Conservation (phyloP, 371 early-diverging fungal genomes). For the Umbelopsis sp. region DNA sequence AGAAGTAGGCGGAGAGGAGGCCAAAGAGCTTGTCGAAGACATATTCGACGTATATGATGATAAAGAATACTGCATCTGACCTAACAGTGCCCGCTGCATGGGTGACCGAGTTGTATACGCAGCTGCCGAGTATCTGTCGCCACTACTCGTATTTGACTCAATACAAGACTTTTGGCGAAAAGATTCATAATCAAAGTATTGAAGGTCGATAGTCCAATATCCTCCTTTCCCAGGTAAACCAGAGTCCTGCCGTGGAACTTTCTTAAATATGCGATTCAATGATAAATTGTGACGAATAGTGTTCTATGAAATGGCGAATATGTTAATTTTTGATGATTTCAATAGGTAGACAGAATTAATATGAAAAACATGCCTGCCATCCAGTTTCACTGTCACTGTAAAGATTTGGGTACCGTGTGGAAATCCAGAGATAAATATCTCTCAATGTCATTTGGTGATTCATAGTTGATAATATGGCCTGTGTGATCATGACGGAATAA, state of each 20-base stretch:
- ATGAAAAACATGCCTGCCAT: conserved; percentile 56
- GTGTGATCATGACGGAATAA: conserved; percentile 74
- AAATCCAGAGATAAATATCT: conserved; percentile 76
- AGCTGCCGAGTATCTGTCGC: conserved; percentile 30
- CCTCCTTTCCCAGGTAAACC: conserved; percentile 58
- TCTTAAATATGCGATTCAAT: conserved; percentile 72
- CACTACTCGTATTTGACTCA: not conserved
- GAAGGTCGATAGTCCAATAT: conserved; percentile 64
- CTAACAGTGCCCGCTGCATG: conserved; percentile 8
- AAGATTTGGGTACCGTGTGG: conserved; percentile 64
- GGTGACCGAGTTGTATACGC: conserved; percentile 28
- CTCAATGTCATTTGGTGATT: conserved; percentile 64
- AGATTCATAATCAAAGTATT: conserved; percentile 18
- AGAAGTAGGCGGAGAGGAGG: conserved; percentile 11
- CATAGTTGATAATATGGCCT: conserved; percentile 64
- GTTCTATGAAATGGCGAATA: conserved; percentile 48
- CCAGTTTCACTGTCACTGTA: conserved; percentile 68
- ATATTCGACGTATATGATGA: not conserved
- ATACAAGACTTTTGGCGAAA: conserved; percentile 9
- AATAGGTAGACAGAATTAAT: not conserved
- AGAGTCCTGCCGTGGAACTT: conserved; percentile 63
- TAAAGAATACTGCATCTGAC: not conserved
- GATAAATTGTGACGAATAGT: conserved; percentile 82
- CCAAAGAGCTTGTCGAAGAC: conserved; percentile 8
- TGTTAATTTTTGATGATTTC: not conserved